Evolutionary conservation across 208 protist species (phyloP), one percentile per base, ranked within the genome.

Genomic region (Acanthamoeba royreba): DNA sequence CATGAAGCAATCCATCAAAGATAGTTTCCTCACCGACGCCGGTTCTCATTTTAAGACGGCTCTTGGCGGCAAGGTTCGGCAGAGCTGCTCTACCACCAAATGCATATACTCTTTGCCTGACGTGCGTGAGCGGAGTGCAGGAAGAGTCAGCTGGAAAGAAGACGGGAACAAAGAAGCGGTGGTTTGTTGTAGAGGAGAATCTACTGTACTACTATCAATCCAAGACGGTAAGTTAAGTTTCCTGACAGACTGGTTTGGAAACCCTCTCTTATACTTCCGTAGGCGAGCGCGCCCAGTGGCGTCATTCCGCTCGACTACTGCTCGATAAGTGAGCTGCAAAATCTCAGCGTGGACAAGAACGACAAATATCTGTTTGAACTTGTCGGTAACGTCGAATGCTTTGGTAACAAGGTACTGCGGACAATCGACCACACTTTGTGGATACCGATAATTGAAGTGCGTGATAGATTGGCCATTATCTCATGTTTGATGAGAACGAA

Each of bases 1-100:
- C 81, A 89, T 66, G 53, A 89, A 89, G 81, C 81, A 66, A 33
- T 69, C 49, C 17, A 66, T 89, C 49, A 89, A 89, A 52, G 81
- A 58, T n/a, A 52, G 81, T 2, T 69, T 66, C 35, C 47, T 89
- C 17, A 55, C 17, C 38, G 49, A 42, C 35, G 72, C 72, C 42
- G 31, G 69, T 8, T 43, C 69, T 11, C 69, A 72, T 8, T 38
- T 81, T 22, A 81, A 38, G 72, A 83, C 42, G 19, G 42, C 72
- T n/a, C 42, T 83, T n/a, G 38, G 25, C 42, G 72, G 38, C 72
- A 81, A 81, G 69, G 69, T 81, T 4, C 38, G 69, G 19, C 55
- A 35, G n/a, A n/a, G n/a, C n/a, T n/a, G n/a, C n/a, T n/a, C n/a
- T n/a, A n/a, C n/a, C n/a, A n/a, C n/a, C n/a, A n/a, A n/a, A n/a